Base-by-base conservation (phyloP, 23 red algal species). In the Gracilaria vermiculophylla region DNA sequence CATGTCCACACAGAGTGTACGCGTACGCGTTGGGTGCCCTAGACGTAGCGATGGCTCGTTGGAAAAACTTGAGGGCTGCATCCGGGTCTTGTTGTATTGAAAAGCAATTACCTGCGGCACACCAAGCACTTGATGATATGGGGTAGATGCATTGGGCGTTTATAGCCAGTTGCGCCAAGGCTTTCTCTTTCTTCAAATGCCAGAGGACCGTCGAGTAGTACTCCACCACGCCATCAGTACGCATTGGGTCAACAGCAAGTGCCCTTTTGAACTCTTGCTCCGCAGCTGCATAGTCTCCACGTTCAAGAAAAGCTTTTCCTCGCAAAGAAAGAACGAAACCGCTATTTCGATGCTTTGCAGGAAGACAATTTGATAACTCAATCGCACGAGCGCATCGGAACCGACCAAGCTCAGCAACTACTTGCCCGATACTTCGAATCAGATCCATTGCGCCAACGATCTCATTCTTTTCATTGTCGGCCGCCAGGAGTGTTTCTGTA, bases 141-240 rank as follows among this genome's bases (percentile, higher is more conserved):
- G 87, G 89, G 52, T 94, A 86, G 16, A 86, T 62, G 4, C 76
- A 64, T 15, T 94, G 61, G 9, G 87, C 93, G 0, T 62, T 52
- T 9, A 85, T 61, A 6, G 97, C 92, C 11, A 99, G 73, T 23
- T 88, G 87, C 29, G 80, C 89, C 48, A 95, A 62, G 35, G 86
- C 89, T 36, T 86, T 91, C 25, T 95, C 97, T 58, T 77, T 64
- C 55, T 86, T 89, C 85, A 96, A 21, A 73, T 99, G 97, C 97
- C 97, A 99, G 62, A 99, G 58, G 20, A 91, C 92, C 17, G 97
- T 96, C 48, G 97, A 99, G 56, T 96, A 99, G 41, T 95, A 99
- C 55, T 99, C 97, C 14, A 97, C 84, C 2, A 92, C 69, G 20
- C 89, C 92, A 31, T 94, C 84, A 17, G 83, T 71, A 28, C 94